phyloP scores from a whole-genome alignment of 2,329 filamentous ascomycete genomes.

The Paraconiothyrium sp. region DNA sequence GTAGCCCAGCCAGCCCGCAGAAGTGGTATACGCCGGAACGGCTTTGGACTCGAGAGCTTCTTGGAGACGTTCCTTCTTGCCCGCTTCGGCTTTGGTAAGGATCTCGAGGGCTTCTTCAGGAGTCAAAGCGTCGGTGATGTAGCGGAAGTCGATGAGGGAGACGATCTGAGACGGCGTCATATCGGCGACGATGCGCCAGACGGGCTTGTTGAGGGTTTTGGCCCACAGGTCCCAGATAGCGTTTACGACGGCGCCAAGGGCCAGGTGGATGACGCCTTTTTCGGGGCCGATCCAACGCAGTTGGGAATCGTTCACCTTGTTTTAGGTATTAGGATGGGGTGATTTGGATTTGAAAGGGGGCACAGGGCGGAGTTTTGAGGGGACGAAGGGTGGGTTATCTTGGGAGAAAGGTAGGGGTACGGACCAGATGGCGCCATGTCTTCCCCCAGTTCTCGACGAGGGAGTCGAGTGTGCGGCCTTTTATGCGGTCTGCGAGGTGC shows the following conservation, averaged over 20 bases:
- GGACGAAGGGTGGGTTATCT: background rate
- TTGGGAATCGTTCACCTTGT: constrained; percentile 77
- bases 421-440: constrained; percentile 86
- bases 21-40: constrained; percentile 91
- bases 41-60: constrained; percentile 78
- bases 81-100: constrained; percentile 70
- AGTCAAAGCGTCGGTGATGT: constrained; percentile 93
- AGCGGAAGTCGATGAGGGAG: constrained; percentile 89
- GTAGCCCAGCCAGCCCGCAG: constrained; percentile 91
- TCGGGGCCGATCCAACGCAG: constrained; percentile 94
- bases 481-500: constrained; percentile 78
- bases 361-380: background rate
- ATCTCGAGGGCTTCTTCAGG: constrained; percentile 81
- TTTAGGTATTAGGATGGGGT: background rate
- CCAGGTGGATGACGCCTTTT: constrained; percentile 93
- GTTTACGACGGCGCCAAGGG: constrained; percentile 87
- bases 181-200: constrained; percentile 89
- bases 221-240: constrained; percentile 97
- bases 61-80: constrained; percentile 75
- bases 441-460: constrained; percentile 84
- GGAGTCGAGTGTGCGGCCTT: constrained; percentile 77
- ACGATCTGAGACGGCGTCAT: constrained; percentile 91
- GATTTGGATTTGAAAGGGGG: background rate
- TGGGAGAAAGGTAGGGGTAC: background rate
- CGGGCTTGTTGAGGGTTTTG: constrained; percentile 83